Evolutionary conservation across 495 filamentous ascomycete species (phyloP), one percentile per base, ranked within the genome.

Genomic region (Penicillium turbatum): DNA sequence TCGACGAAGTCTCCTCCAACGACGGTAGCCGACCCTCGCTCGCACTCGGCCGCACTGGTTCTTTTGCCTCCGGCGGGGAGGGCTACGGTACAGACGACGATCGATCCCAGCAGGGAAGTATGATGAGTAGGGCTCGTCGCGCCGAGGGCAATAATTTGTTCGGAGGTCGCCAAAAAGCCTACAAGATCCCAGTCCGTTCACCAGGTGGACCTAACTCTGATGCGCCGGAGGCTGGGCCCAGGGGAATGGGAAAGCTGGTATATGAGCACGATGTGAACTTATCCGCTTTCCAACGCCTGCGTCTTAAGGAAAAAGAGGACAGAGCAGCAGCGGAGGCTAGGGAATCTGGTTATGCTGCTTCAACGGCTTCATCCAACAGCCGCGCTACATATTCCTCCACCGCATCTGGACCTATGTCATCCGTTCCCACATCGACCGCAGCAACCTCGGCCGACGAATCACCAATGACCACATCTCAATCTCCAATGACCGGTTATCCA

Each of bases 111-210:
- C 74, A 79, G 38, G 85, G 80, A 0, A 89, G 89, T 63, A 80
- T 97, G 12, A 92, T 97, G 86, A 87, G 78, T 64, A 79, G 93
- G 35, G 73, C 82, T n/a, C 85, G 91, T 60, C 89, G 89, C 9
- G 85, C 81, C 1, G 93, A 97, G 70, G 90, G 92, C 16, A 98
- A 97, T 71, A 88, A 89, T 60, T 66, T 98, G 54, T 98, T 98
- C 73, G 93, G 93, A 48, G 93, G 95, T 9, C 83, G 93, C 27
- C 93, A 98, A 63, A 98, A 97, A 70, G 83, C 97, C 19, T 97
- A 93, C 71, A 93, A 90, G 59, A 90, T 98, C 43, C 81, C 90
- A 0, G 78, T 77, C 16, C 82, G 78, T 34, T 69, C 65, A 16
- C 69, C 76, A 1, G 70, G 53, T 2, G 53, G 36, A 30, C 36